Percentiles rank a stretch among this genome's conserved stretches.
Evolutionary conservation across 2,329 filamentous ascomycete genomes (phyloP).

Genomic region (Beauveria scarabaeidicola): DNA sequence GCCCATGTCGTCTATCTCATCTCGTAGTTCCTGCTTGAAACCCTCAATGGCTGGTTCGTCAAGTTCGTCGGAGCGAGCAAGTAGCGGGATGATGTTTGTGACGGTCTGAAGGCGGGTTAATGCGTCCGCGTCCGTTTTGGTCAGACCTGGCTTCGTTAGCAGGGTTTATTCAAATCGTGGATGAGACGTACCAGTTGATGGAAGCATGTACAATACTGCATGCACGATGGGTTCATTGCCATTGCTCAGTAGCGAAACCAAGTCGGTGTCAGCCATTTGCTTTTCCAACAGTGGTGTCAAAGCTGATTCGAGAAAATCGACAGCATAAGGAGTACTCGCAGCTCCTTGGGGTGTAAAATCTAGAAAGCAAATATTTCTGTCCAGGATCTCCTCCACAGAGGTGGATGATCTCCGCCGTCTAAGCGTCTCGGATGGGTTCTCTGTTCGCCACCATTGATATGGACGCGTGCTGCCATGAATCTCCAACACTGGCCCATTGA

Average conservation of each 20-base stretch:
- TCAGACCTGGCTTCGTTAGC: constrained; percentile 22
- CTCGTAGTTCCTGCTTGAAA: constrained; percentile 51
- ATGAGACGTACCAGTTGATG: constrained; percentile 49
- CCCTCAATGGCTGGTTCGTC: constrained; percentile 45
- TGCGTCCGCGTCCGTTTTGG: constrained; percentile 53
- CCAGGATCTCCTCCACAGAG: constrained; percentile 63
- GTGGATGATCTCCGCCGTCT: constrained; percentile 53
- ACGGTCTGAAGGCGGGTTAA: constrained; percentile 60
- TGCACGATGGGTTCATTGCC: constrained; percentile 80
- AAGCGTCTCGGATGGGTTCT: constrained; percentile 51
- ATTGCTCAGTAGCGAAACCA: constrained; percentile 69
- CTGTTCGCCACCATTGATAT: constrained; percentile 84
- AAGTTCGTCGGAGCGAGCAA: constrained; percentile 69
- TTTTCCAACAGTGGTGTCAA: constrained; percentile 26
- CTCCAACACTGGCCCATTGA: constrained; percentile 43
- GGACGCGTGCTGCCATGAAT: constrained; percentile 74
- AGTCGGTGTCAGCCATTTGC: constrained; percentile 62
- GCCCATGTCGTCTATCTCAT: constrained; percentile 46
- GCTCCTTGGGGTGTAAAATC: constrained; percentile 37
- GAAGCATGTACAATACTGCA: constrained; percentile 73
- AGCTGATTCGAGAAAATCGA: constrained; percentile 60
- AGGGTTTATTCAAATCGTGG: neutral
- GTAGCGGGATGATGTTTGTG: constrained; percentile 78
- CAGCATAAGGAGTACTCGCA: constrained; percentile 46
- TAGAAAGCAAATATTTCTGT: constrained; percentile 89